Conservation (phyloP, 2,329 filamentous ascomycete species). For the Elsinoe australis region DNA sequence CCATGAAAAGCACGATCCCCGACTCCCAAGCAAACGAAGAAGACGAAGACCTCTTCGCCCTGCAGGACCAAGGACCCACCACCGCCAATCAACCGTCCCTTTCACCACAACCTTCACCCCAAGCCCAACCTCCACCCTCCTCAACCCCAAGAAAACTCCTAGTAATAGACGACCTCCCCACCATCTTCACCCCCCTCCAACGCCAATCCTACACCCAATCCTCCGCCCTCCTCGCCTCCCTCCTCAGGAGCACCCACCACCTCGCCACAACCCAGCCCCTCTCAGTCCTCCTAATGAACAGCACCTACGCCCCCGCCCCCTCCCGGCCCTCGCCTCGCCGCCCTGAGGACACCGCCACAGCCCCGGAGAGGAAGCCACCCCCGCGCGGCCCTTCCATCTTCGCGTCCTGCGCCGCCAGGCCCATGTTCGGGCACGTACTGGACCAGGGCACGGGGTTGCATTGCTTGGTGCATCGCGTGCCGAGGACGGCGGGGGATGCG, state of each 20-base stretch:
- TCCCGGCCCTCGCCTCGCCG: constrained; percentile 1
- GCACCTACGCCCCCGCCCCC: constrained; percentile 22
- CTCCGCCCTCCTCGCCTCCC: constrained; percentile 35
- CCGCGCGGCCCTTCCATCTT: constrained; percentile 34
- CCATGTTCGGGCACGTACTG: constrained; percentile 34
- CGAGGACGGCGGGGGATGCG: constrained; percentile 32
- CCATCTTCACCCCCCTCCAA: constrained; percentile 25
- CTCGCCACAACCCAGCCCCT: constrained; percentile 34
- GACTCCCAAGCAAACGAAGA: constrained; percentile 33
- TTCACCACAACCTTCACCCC: constrained; percentile 29
- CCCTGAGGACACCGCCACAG: background rate
- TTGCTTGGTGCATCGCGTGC: constrained; percentile 35
- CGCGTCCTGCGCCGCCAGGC: constrained; percentile 31
- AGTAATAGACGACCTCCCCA: constrained; percentile 26
- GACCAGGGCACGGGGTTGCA: constrained; percentile 34
- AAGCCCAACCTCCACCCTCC: constrained; percentile 22
- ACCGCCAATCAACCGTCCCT: constrained; percentile 29
- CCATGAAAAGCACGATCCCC: constrained; percentile 25
- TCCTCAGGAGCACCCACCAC: constrained; percentile 36
- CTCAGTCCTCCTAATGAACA: constrained; percentile 37
- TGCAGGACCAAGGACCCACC: constrained; percentile 27
- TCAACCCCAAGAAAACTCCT: too few species aligned
- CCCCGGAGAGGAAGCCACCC: constrained; percentile 5
- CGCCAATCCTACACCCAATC: constrained; percentile 29
- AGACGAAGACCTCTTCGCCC: constrained; percentile 33